Percentiles rank a stretch among this genome's conserved stretches.
These are phyloP conservation scores for Periconia sp. DNA, from an alignment of 2,329 filamentous ascomycete genomes.

Conservation along the genomic window DNA sequence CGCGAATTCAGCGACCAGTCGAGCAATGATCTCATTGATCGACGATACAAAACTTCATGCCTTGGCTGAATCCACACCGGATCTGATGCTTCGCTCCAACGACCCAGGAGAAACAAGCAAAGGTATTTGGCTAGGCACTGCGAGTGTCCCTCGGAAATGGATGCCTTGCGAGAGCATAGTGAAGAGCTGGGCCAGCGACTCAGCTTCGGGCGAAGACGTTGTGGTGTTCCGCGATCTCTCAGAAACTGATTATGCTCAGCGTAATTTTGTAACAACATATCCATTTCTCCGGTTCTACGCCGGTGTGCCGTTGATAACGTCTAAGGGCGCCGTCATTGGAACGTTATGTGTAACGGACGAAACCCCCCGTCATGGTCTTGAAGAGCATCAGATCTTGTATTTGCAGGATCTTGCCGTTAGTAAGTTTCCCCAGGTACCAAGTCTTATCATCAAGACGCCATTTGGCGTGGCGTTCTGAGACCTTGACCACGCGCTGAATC, in stretches of 20 bases:
- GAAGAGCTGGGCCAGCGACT: slow-evolving; percentile 3
- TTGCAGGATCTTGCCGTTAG: slow-evolving; percentile 28
- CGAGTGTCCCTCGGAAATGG: slow-evolving; percentile 29
- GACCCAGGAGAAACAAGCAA: slow-evolving; percentile 8
- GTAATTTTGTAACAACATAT: slow-evolving; percentile 13
- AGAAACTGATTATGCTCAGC: slow-evolving; percentile 6
- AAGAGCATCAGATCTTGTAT: slow-evolving; percentile 12
- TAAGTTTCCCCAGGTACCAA: no score
- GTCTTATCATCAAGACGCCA: no score
- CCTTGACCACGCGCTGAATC: no score
- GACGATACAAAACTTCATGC: slow-evolving; percentile 39
- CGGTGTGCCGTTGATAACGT: slow-evolving; percentile 22
- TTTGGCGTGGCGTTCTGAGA: no score
- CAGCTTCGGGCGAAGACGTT: not conserved
- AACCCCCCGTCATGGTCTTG: slow-evolving; percentile 14
- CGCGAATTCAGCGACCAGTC: not conserved
- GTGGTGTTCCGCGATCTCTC: slow-evolving; percentile 22
- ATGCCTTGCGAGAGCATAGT: slow-evolving; percentile 28
- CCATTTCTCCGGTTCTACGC: slow-evolving; percentile 25
- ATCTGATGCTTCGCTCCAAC: slow-evolving; percentile 23
- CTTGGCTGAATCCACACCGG: slow-evolving; percentile 41
- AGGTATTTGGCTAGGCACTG: slow-evolving; percentile 31
- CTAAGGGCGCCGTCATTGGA: slow-evolving; percentile 21
- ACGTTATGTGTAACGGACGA: slow-evolving; percentile 24
- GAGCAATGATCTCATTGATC: slow-evolving; percentile 41